Percentiles rank a stretch among this genome's conserved stretches.
Conservation (phyloP, 768 basidiomycete species). For the Chiua virens region DNA sequence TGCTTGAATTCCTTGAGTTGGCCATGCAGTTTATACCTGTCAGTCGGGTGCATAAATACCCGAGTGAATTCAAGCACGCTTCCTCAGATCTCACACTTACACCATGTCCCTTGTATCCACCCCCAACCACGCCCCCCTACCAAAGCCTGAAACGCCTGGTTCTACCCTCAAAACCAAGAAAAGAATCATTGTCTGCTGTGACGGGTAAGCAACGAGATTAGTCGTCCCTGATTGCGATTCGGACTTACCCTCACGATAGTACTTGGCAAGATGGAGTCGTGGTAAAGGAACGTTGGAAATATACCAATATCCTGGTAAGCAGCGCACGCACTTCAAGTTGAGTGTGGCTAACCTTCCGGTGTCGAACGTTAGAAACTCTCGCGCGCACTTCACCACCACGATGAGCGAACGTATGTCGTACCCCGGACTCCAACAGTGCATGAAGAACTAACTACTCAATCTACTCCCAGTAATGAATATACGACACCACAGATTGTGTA, state of each 20-base stretch:
- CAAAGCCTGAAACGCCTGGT: neutral
- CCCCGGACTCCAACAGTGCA: too few species aligned
- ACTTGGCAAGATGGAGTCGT: constrained; percentile 72
- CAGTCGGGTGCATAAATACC: constrained; percentile 25
- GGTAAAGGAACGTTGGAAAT: constrained; percentile 42
- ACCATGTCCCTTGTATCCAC: constrained; percentile 14
- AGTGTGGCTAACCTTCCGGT: neutral
- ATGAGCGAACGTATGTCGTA: constrained; percentile 37
- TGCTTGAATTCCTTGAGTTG: neutral
- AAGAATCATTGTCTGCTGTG: constrained; percentile 71
- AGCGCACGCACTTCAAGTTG: neutral
- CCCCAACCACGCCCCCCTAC: neutral
- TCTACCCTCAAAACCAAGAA: constrained; percentile 39
- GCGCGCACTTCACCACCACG: constrained; percentile 50
- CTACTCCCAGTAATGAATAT: constrained; percentile 24
- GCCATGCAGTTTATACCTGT: neutral
- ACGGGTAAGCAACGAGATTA: constrained; percentile 50
- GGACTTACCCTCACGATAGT: constrained; percentile 32
- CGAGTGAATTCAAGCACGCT: neutral
- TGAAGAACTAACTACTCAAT: constrained; percentile 4
- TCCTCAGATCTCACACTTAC: neutral
- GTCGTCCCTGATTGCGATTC: neutral
- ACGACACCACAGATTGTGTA: constrained; percentile 62
- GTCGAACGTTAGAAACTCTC: constrained; percentile 46
- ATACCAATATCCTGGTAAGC: constrained; percentile 58